phyloP scores from a whole-genome alignment of 352 stramenopile species.

The Phytopythium kandeliae region DNA sequence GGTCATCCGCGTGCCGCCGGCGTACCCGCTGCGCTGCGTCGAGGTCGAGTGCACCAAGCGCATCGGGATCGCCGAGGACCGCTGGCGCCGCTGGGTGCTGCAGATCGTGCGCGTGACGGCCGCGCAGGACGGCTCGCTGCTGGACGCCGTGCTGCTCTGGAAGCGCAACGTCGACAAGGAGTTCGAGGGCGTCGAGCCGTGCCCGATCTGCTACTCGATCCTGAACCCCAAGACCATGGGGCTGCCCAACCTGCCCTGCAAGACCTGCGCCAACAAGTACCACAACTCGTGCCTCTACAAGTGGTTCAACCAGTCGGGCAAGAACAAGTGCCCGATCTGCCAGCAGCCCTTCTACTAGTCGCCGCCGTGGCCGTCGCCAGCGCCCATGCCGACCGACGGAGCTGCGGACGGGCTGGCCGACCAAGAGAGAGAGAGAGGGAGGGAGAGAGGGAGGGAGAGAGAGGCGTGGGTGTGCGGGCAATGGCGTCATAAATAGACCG shows the following conservation, averaged over 20 bases:
- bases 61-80: slow-evolving; percentile 88
- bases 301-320: slow-evolving; percentile 92
- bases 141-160: slow-evolving; percentile 90
- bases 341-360: slow-evolving; percentile 88
- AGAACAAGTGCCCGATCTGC: slow-evolving; percentile 93
- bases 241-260: slow-evolving; percentile 84
- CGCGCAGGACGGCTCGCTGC: slow-evolving; percentile 84
- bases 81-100: slow-evolving; percentile 90
- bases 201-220: slow-evolving; percentile 92
- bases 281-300: slow-evolving; percentile 93
- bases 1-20: slow-evolving; percentile 81
- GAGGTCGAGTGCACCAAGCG: slow-evolving; percentile 90
- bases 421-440: slow-evolving; percentile 5
- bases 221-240: slow-evolving; percentile 89
- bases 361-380: too few species aligned
- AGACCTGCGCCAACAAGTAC: slow-evolving; percentile 92
- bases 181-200: slow-evolving; percentile 90
- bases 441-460: slow-evolving; percentile 15
- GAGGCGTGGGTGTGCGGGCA: slow-evolving; percentile 16
- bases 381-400: too few species aligned
- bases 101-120: slow-evolving; percentile 91
- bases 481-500: slow-evolving; percentile 9
- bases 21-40: slow-evolving; percentile 88
- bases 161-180: slow-evolving; percentile 92
- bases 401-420: too few species aligned